Conservation (phyloP, 306 rosid genomes). For the Trichosanthes cucumerina region DNA sequence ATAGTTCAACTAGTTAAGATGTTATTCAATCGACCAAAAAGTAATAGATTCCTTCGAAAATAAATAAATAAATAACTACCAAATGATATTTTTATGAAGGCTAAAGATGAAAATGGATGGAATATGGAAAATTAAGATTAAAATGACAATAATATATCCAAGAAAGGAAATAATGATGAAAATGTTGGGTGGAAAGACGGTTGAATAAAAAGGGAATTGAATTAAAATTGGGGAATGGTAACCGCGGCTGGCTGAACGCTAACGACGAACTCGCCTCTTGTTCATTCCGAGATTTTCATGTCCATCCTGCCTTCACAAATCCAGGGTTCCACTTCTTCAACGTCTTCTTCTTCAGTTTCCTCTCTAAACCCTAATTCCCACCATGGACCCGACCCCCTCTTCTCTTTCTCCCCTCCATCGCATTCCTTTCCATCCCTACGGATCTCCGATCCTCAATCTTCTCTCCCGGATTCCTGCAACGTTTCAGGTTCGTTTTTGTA, state of each 20-base stretch:
- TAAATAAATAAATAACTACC: too few relatives aligned
- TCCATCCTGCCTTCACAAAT: slow-evolving; percentile 89
- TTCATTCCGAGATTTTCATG: slow-evolving; percentile 55
- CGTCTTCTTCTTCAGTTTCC: slow-evolving; percentile 33
- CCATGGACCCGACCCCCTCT: slow-evolving; percentile 36
- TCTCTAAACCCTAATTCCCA: slow-evolving; percentile 52
- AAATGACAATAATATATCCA: neutral
- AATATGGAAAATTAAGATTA: neutral
- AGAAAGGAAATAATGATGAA: neutral
- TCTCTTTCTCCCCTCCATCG: neutral
- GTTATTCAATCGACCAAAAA: too few relatives aligned
- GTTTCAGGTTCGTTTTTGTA: slow-evolving; percentile 28
- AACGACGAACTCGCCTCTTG: slow-evolving; percentile 4
- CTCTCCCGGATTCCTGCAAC: slow-evolving; percentile 10
- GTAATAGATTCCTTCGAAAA: too few relatives aligned
- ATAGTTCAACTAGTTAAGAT: too few relatives aligned
- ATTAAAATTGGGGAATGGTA: neutral
- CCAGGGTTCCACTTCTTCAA: slow-evolving; percentile 45
- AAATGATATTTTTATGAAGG: neutral
- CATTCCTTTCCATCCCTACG: slow-evolving; percentile 41
- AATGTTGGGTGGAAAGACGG: neutral
- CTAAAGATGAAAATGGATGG: neutral
- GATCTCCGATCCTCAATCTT: slow-evolving; percentile 39
- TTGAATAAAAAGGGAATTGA: neutral
- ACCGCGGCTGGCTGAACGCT: slow-evolving; percentile 3